These are phyloP conservation scores for Coniochaeta hoffmannii DNA, from an alignment of 2,329 filamentous ascomycete genomes.

Conservation along the genomic window DNA sequence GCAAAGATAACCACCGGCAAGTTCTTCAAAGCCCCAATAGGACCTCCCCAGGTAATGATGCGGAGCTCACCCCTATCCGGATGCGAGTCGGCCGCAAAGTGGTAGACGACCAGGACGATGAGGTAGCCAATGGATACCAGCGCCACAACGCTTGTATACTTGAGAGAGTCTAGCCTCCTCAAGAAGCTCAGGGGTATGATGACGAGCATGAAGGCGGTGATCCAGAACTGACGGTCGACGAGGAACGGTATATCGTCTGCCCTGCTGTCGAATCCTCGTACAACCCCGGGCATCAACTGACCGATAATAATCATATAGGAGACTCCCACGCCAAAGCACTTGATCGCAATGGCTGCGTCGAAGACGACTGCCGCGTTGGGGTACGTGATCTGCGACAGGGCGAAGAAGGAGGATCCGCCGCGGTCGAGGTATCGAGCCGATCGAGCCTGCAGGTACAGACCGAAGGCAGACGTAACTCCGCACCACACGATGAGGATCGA, in stretches of 20 bases:
- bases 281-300: conserved; percentile 93
- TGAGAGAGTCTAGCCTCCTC: conserved; percentile 84
- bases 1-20: conserved; percentile 96
- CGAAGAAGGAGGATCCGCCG: conserved; percentile 86
- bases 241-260: conserved; percentile 63
- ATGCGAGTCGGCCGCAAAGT: conserved; percentile 76
- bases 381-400: conserved; percentile 94
- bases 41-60: conserved; percentile 70
- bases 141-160: conserved; percentile 91
- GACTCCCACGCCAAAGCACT: conserved; percentile 95
- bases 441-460: conserved; percentile 87
- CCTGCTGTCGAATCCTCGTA: conserved; percentile 66
- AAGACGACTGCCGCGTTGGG: conserved; percentile 94
- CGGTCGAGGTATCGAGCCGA: conserved; percentile 91
- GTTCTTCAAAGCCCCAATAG: conserved; percentile 71
- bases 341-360: conserved; percentile 91
- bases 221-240: conserved; percentile 91
- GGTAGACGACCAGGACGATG: conserved; percentile 86
- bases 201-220: conserved; percentile 93
- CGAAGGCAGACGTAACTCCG: conserved; percentile 80
- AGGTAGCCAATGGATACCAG: conserved; percentile 91
- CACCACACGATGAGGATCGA: conserved; percentile 85
- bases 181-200: conserved; percentile 94
- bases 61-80: conserved; percentile 66
- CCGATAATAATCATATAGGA: conserved; percentile 99